Evolutionary conservation across 768 basidiomycete species (phyloP).

Genomic region (Hirschioporus abietinus): DNA sequence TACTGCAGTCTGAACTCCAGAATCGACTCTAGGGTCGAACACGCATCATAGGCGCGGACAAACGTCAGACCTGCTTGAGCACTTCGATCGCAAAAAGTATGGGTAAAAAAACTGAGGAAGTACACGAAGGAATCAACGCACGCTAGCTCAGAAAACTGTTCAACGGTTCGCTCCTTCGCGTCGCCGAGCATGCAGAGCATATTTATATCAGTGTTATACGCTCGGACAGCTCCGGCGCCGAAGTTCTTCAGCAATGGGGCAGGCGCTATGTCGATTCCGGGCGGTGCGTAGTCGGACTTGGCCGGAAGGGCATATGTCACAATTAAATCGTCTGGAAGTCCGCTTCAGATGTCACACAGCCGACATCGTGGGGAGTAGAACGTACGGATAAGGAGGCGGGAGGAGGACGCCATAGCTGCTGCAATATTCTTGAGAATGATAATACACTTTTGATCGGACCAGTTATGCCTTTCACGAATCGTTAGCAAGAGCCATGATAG

Average conservation of each 20-base stretch:
- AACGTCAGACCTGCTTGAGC: not conserved
- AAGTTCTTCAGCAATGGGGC: constrained; percentile 45
- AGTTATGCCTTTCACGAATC: constrained; percentile 31
- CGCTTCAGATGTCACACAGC: not conserved
- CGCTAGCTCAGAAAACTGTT: constrained; percentile 34
- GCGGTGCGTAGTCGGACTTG: not conserved
- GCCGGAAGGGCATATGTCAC: constrained; percentile 24
- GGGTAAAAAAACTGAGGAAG: not conserved
- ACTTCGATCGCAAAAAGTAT: not conserved
- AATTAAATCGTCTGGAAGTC: constrained; percentile 30
- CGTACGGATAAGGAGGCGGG: constrained; percentile 34
- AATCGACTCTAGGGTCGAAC: not conserved
- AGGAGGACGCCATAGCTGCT: constrained; percentile 29
- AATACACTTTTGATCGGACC: constrained; percentile 32
- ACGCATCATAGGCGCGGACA: not conserved
- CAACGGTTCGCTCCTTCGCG: constrained; percentile 36
- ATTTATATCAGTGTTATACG: constrained; percentile 40
- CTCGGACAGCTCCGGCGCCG: constrained; percentile 34
- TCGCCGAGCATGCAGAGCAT: constrained; percentile 38
- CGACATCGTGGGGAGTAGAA: constrained; percentile 10
- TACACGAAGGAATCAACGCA: constrained; percentile 4
- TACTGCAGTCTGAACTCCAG: not conserved
- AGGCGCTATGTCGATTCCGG: constrained; percentile 20
- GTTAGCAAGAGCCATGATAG: not conserved
- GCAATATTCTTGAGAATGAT: constrained; percentile 31